phyloP scores from a whole-genome alignment of 2,329 filamentous ascomycete species.

The Alternaria gaisen region DNA sequence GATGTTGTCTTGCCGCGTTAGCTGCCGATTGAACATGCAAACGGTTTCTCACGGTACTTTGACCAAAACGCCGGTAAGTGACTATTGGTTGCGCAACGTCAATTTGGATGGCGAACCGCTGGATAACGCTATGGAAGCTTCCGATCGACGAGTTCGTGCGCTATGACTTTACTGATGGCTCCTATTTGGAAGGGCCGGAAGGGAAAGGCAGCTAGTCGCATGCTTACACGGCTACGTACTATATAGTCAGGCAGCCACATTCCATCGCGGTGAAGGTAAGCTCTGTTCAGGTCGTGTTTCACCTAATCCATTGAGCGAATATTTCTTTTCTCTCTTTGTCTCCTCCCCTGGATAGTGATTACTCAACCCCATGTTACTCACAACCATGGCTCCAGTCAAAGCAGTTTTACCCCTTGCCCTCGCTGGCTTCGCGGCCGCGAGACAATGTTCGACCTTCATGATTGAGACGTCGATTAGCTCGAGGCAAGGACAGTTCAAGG shows the following conservation, averaged over 20 bases:
- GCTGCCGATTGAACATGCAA: neutral
- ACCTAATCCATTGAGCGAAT: neutral
- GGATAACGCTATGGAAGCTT: constrained; percentile 7
- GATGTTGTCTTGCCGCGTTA: constrained; percentile 4
- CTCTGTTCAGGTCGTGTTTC: neutral
- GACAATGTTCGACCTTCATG: constrained; percentile 60
- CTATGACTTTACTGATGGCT: neutral
- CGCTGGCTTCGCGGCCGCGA: constrained; percentile 31
- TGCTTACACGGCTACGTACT: neutral
- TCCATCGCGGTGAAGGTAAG: neutral
- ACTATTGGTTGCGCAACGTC: constrained; percentile 18
- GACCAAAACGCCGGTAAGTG: neutral
- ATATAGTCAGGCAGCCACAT: constrained; percentile 4
- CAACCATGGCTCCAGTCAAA: constrained; percentile 21
- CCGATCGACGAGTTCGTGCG: neutral
- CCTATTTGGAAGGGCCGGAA: constrained; percentile 7
- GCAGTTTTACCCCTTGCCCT: constrained; percentile 28
- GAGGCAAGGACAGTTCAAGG: constrained; percentile 63
- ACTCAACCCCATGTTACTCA: neutral
- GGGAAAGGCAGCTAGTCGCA: constrained; percentile 8
- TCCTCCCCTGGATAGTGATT: neutral
- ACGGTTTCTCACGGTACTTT: neutral
- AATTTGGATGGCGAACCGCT: constrained; percentile 7
- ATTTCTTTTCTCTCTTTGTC: neutral
- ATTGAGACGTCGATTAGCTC: constrained; percentile 65